Evolutionary conservation across 768 basidiomycete species (phyloP), one percentile per base, ranked within the genome.

Genomic region (Pisolithus microcarpus): DNA sequence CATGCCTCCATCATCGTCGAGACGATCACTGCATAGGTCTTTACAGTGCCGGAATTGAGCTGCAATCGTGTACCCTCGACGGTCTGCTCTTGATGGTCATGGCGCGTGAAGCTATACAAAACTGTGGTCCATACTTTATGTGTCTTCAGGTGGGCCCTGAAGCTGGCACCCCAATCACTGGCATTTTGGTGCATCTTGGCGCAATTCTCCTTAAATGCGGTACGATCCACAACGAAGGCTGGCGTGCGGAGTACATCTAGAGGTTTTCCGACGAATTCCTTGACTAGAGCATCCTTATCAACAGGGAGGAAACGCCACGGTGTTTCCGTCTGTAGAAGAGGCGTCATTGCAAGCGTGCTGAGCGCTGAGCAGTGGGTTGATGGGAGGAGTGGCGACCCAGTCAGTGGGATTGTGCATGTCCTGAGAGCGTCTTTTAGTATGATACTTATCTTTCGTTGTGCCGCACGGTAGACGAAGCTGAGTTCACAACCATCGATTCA

Each of bases 1-100:
- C 87, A 87, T 5, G 85, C 85, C 65, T 93, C 91, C 75, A 84
- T 79, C 56, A 91, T 57, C 3, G 88, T 91, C n/a, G 87, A 92
- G 7, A 87, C 85, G 26, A 87, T 76, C 31, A 91, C 78, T 5
- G 84, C 81, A 45, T 75, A 68, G 10, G 79, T 83, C 48, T 65
- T 74, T 43, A 76, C 75, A 38, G 69, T 73, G 38, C 64, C 63
- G 6, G 86, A 82, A 43, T 72, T 60, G 3, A 91, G 73, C 60
- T 91, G 89, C 21, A 91, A 65, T 54, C 72, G 72, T 9, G 83
- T 78, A 21, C 90, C 91, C 64, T 92, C 89, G 8, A 72, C 68
- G 1, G 89, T 91, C 87, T 87, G 55, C 42, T 19, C 56, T 51
- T 43, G 40, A 53, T 28, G 53, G 28, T 58, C 43, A 47, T 57